Evolutionary conservation across 208 protist species (phyloP), one percentile per base, ranked within the genome.

Genomic region (Trypanosoma grayi): DNA sequence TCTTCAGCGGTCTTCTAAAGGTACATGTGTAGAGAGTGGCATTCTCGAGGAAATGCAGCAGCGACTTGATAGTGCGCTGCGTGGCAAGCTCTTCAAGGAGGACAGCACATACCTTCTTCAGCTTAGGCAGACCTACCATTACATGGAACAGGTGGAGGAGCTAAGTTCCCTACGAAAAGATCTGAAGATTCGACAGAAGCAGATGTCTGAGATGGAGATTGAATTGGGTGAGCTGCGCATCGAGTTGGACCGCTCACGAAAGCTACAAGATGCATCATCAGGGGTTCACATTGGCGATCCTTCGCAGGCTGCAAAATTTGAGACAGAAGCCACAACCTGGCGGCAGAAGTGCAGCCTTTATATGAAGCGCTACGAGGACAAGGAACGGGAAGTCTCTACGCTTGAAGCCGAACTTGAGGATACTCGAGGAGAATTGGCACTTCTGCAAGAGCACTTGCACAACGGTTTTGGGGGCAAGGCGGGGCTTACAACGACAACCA

Each of bases 381-480:
- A 83, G 53, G 83, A 84, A 30, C 33, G 48, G 22, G 89, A 95
- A 59, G 79, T 91, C 11, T 62, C 71, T 18, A 59, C 77, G 27
- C 75, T 95, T n/a, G 89, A 95, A 52, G 61, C 70, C 45, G 77
- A 92, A 27, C 57, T 95, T n/a, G 79, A 79, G 25, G 67, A 60
- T 20, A 69, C 78, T 5, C 79, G 81, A 16, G 39, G 65, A 16
- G 81, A 89, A 50, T 52, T 90, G 4, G 66, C 87, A 8, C 66
- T 83, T 18, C 47, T 81, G 18, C 66, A 75, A 34, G 67, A 79
- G 10, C 70, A 85, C 41, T 60, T 84, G n/a, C 55, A 73, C 18
- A 79, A 80, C 24, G 52, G 73, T 18, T 45, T 73, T 14, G 51
- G 41, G 22, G 64, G 31, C 4, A 45, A 66, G 14, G 57, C 45